phyloP scores from a whole-genome alignment of 2,329 filamentous ascomycete species.

The Alternaria viburni region DNA sequence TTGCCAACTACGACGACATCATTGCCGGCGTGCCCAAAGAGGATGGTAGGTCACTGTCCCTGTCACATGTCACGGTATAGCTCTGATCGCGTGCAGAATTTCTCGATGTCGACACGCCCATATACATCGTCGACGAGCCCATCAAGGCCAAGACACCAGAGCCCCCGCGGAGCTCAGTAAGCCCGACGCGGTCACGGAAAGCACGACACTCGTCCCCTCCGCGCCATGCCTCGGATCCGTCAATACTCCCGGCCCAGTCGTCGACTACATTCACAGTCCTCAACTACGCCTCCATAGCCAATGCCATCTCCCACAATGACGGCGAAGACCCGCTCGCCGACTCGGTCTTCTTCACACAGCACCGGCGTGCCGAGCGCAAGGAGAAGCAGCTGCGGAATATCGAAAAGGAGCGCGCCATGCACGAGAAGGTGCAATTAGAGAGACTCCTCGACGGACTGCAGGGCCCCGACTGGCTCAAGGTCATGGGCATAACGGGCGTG shows the following conservation, averaged over 20 bases:
- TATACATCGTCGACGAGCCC: constrained; percentile 71
- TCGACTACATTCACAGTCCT: constrained; percentile 47
- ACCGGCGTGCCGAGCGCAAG: constrained; percentile 67
- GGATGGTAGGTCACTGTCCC: constrained; percentile 63
- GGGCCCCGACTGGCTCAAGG: constrained; percentile 89
- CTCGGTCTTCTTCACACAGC: constrained; percentile 62
- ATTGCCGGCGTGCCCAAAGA: constrained; percentile 85
- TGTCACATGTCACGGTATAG: constrained; percentile 12
- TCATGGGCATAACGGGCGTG: constrained; percentile 86
- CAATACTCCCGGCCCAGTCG: constrained; percentile 28
- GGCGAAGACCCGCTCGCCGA: constrained; percentile 63
- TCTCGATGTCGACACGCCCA: constrained; percentile 73
- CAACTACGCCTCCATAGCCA: constrained; percentile 51
- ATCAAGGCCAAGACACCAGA: constrained; percentile 34
- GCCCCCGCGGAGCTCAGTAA: constrained; percentile 28
- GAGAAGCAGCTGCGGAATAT: constrained; percentile 73
- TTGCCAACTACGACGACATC: constrained; percentile 91
- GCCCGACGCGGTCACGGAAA: constrained; percentile 36
- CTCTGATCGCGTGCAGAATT: constrained; percentile 63
- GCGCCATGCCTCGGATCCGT: constrained; percentile 19
- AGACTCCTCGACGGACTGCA: constrained; percentile 79
- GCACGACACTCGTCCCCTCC: constrained; percentile 22
- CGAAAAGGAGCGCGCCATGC: constrained; percentile 69
- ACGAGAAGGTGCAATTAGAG: constrained; percentile 71
- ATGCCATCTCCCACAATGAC: constrained; percentile 40